These are phyloP conservation scores for Tetrahymena malaccensis DNA, from an alignment of 73 alveolate species.

Conservation along the genomic window DNA sequence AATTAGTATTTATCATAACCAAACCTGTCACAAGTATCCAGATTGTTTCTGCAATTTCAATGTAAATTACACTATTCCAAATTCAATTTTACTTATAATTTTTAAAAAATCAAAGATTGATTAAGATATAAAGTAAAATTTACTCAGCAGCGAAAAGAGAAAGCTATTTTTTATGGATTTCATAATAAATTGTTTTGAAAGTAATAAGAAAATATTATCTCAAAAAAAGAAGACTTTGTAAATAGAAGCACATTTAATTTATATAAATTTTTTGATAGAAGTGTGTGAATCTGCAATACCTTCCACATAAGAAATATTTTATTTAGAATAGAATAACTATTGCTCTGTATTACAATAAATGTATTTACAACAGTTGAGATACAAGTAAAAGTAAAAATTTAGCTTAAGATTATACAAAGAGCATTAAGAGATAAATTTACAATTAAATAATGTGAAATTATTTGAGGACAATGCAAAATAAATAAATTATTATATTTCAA, in stretches of 20 bases:
- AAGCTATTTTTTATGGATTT: background rate
- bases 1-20: background rate
- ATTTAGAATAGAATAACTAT: background rate
- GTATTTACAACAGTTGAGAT: background rate
- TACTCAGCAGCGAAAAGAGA: background rate
- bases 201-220: background rate
- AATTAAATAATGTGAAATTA: too few relatives aligned
- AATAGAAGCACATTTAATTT: background rate
- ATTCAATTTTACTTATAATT: background rate
- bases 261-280: background rate
- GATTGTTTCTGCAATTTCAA: background rate
- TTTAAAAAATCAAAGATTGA: background rate
- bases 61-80: background rate
- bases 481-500: background rate
- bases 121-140: background rate
- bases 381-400: background rate
- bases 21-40: background rate
- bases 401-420: background rate
- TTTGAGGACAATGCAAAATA: background rate
- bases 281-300: background rate
- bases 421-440: background rate
- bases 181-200: background rate
- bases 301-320: background rate
- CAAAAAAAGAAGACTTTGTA: background rate
- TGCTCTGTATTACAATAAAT: background rate